Base-by-base conservation (phyloP, 306 rosid species). In the Quercus cerris region DNA sequence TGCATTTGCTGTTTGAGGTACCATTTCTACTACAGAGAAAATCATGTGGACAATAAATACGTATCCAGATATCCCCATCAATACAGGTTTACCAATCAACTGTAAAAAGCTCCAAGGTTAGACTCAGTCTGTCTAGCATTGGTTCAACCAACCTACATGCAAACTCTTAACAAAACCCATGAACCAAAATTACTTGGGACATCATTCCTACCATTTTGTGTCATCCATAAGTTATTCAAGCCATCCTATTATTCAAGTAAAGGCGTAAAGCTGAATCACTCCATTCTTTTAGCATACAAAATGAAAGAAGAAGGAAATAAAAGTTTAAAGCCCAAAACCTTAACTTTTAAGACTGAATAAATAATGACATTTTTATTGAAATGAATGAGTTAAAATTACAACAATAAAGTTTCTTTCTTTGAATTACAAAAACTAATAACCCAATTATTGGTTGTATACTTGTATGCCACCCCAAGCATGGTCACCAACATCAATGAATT, bases 321-420 rank as follows among this genome's bases (percentile, higher is more conserved):
- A 64, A 28, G 70, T 64, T 64, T 64, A 22, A 64, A 11, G 3
- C 20, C 70, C 70, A 19, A 15, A 28, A 64, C 6, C 70, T 15
- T 12, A 14, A 63, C 41, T 13, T 62, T 18, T 33, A 19, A 67
- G 56, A 73, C 6, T 54, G 74, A 35, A 63, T 80, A 17, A 77
- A 59, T 25, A 38, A 56, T 44, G 71, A 25, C 9, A 6, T n/a
- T 52, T 63, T 51, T 74, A 54, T 79, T 86, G 74, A 59, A 46
- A 81, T 59, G 14, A 83, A 77, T 73, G 62, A 71, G 44, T 62
- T 52, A 68, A 70, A 83, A 44, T 61, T 83, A 64, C 80, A 83
- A 83, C 35, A 75, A 66, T 49, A 72, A 57, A 68, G 55, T 62
- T 64, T 84, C 82, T 69, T 79, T 28, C 70, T 63, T 71, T 63